phyloP scores from a whole-genome alignment of 768 basidiomycete species.

The Tylopilus subfusipes region DNA sequence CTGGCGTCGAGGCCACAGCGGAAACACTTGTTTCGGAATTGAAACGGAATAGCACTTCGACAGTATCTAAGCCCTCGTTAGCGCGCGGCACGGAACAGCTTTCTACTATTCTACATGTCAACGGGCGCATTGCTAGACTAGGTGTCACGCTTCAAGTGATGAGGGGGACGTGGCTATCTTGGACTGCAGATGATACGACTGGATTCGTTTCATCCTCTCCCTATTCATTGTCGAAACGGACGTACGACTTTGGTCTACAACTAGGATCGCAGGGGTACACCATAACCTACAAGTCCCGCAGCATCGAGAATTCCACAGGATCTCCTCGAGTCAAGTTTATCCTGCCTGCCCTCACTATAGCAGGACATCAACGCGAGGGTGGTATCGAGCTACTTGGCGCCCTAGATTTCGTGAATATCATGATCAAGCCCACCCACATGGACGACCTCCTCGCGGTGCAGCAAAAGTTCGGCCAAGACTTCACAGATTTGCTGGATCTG shows the following conservation, averaged over 20 bases:
- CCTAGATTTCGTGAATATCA: conserved; percentile 67
- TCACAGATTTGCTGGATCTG: conserved; percentile 71
- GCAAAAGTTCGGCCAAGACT: conserved; percentile 87
- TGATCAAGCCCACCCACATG: conserved; percentile 78
- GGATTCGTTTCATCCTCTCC: conserved; percentile 44
- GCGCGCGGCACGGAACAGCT: conserved; percentile 10
- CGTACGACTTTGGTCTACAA: conserved; percentile 60
- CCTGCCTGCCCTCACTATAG: conserved; percentile 62
- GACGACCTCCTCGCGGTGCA: conserved; percentile 81
- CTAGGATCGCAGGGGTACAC: conserved; percentile 57
- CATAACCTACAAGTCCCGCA: conserved; percentile 48
- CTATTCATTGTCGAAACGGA: conserved; percentile 29
- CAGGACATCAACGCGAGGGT: conserved; percentile 51
- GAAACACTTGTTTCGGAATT: conserved; percentile 65
- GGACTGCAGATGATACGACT: conserved; percentile 55
- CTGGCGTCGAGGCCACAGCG: conserved; percentile 66
- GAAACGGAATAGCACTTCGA: conserved; percentile 38
- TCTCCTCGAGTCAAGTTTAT: conserved; percentile 56
- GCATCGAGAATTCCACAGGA: conserved; percentile 32
- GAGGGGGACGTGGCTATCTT: conserved; percentile 85
- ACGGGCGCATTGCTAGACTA: conserved; percentile 48
- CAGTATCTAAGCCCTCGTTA: conserved; percentile 31
- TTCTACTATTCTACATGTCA: conserved; percentile 41
- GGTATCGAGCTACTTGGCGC: conserved; percentile 52
- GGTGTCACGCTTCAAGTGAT: conserved; percentile 75